Base-by-base conservation (phyloP, 331 rosid genomes). In the Telfairia occidentalis region DNA sequence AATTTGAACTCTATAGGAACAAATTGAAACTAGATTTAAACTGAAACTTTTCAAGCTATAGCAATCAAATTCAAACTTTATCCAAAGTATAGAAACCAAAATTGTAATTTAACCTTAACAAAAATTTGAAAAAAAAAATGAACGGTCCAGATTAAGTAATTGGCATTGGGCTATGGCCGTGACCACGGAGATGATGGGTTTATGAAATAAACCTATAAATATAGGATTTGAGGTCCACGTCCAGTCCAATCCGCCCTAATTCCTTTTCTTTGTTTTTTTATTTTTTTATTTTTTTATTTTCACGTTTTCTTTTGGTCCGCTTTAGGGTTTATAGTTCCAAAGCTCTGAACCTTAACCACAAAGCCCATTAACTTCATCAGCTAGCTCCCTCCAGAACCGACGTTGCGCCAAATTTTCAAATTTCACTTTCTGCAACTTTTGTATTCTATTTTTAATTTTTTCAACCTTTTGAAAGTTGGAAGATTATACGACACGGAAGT, bases 301-400 rank as follows among this genome's bases (percentile, higher is more conserved):
- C 52, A 28, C 34, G n/a, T 29, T 59, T 59, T 5, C 42, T 26
- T 65, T 19, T 65, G 50, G 73, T 38, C 52, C 74, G 43, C 32
- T 43, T 59, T 69, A 69, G 74, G 74, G 74, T 69, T 69, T 69
- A 69, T 69, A 9, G 4, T 48, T 50, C 57, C 1, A 23, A 69
- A 69, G 74, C 74, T 69, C 74, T 43, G 55, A 67, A 69, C 71
- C 15, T 63, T 63, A 63, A 63, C 53, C 23, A 9, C 38, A 43
- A 43, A 60, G 55, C 74, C 74, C 74, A 69, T 69, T 69, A 12
- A 43, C 54, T 43, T 43, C 74, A 38, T 69, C 74, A 43, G 43
- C 74, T 24, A 69, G 43, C 74, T 24, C 43, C 69, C 43, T 29
- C 69, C 43, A 13, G 15, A 58, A 58, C 53, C 19, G 52, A 66